phyloP scores from a whole-genome alignment of 768 basidiomycete genomes.

The Leucocoprinus leucothites region DNA sequence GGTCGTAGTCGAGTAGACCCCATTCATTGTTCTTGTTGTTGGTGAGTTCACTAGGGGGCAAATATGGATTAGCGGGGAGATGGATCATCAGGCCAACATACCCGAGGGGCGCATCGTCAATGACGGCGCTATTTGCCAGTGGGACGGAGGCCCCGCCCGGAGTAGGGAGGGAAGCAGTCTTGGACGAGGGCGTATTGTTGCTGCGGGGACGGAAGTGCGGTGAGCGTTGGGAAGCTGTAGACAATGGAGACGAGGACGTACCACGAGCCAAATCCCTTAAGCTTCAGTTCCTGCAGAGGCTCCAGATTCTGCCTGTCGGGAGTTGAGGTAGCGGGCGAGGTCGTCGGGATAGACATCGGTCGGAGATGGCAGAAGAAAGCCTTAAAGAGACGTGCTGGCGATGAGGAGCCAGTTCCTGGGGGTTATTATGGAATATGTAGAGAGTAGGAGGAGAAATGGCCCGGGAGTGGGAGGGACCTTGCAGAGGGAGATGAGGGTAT shows the following conservation, averaged over 20 bases:
- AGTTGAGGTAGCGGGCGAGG: conserved; percentile 8
- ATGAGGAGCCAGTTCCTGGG: too few species aligned
- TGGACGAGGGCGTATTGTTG: conserved; percentile 30
- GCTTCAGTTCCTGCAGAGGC: conserved; percentile 11
- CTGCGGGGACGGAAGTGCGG: conserved; percentile 14
- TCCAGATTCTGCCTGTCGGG: conserved; percentile 6
- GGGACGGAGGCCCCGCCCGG: conserved; percentile 18
- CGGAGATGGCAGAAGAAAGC: too few species aligned
- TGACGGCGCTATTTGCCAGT: conserved; percentile 11
- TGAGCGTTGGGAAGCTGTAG: background rate
- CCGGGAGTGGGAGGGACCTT: too few species aligned
- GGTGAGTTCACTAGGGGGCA: conserved; percentile 5
- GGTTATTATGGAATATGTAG: too few species aligned
- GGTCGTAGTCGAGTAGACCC: conserved; percentile 16
- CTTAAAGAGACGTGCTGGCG: too few species aligned
- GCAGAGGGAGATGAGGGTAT: too few species aligned
- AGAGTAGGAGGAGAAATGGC: too few species aligned
- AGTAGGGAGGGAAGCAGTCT: conserved; percentile 31
- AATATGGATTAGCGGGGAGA: conserved; percentile 10
- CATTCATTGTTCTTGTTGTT: conserved; percentile 14
- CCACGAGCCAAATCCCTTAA: conserved; percentile 14
- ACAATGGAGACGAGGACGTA: conserved; percentile 2
- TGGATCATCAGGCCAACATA: conserved; percentile 12
- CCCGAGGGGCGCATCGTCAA: conserved; percentile 12
- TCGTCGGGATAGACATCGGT: conserved; percentile 7